Conservation (phyloP, 768 basidiomycete genomes). For the Termitomyces sp. region DNA sequence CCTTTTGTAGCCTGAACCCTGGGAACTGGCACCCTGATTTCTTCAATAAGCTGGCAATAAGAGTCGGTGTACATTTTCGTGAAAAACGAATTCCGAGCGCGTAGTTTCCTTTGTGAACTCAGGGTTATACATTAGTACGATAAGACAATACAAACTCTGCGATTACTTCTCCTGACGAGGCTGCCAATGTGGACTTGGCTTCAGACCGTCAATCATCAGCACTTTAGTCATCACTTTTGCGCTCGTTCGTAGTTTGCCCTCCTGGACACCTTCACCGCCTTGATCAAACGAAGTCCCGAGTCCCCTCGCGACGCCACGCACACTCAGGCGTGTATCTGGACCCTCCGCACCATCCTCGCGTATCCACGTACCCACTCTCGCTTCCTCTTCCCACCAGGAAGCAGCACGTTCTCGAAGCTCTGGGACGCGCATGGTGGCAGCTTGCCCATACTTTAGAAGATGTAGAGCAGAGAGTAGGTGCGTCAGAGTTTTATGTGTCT, state of each 20-base stretch:
- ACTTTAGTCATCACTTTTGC: slow-evolving; percentile 26
- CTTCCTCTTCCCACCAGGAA: slow-evolving; percentile 55
- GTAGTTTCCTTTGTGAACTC: not conserved
- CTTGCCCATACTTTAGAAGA: slow-evolving; percentile 50
- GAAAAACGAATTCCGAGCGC: not conserved
- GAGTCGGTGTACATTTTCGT: slow-evolving; percentile 17
- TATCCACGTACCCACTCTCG: slow-evolving; percentile 43
- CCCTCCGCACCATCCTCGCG: slow-evolving; percentile 33
- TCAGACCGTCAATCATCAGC: slow-evolving; percentile 23
- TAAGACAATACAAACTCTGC: not conserved
- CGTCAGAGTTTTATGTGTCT: slow-evolving; percentile 27
- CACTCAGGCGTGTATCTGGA: slow-evolving; percentile 12
- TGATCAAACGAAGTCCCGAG: slow-evolving; percentile 37
- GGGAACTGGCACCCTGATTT: slow-evolving; percentile 86
- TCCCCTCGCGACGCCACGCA: slow-evolving; percentile 40
- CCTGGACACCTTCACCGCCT: slow-evolving; percentile 14
- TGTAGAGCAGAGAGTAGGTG: slow-evolving; percentile 41
- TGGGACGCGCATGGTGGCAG: slow-evolving; percentile 50
- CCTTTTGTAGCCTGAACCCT: slow-evolving; percentile 69
- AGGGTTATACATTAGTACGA: not conserved
- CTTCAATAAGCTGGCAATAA: slow-evolving; percentile 87
- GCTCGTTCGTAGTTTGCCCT: slow-evolving; percentile 26
- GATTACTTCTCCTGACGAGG: not conserved
- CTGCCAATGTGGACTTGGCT: slow-evolving; percentile 26
- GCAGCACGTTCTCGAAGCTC: slow-evolving; percentile 38